Evolutionary conservation across 2,329 filamentous ascomycete species (phyloP).

Genomic region (Penicillium griseofulvum): DNA sequence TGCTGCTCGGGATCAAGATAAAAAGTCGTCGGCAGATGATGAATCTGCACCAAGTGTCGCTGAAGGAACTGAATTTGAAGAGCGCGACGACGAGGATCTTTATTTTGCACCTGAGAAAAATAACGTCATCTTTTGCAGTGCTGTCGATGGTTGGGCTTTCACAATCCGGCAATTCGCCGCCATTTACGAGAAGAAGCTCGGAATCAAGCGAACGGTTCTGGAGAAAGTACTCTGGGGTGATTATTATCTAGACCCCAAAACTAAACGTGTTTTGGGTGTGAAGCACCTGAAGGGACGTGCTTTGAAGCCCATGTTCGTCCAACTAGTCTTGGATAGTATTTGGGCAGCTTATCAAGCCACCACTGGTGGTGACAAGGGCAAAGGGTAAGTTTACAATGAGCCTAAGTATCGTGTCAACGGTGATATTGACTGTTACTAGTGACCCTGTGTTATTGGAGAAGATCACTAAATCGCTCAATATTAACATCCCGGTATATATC

Average conservation of each 20-base stretch:
- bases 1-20: slow-evolving; percentile 59
- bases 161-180: slow-evolving; percentile 91
- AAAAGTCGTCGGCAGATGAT: slow-evolving; percentile 40
- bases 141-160: slow-evolving; percentile 98
- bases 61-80: slow-evolving; percentile 67
- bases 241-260: slow-evolving; percentile 95
- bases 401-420: slow-evolving; percentile 22
- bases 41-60: slow-evolving; percentile 51
- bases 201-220: slow-evolving; percentile 81
- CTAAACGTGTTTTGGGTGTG: slow-evolving; percentile 82
- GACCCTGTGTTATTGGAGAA: slow-evolving; percentile 83
- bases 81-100: slow-evolving; percentile 91
- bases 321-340: slow-evolving; percentile 89
- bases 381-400: slow-evolving; percentile 60
- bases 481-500: slow-evolving; percentile 81
- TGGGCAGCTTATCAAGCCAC: slow-evolving; percentile 96
- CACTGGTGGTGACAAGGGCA: slow-evolving; percentile 74
- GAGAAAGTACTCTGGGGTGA: slow-evolving; percentile 97
- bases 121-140: slow-evolving; percentile 98
- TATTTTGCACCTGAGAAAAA: slow-evolving; percentile 98
- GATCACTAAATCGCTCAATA: slow-evolving; percentile 85
- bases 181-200: slow-evolving; percentile 93
- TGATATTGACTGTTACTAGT: slow-evolving; percentile 43
- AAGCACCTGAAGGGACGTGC: slow-evolving; percentile 92
- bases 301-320: slow-evolving; percentile 96